These are phyloP conservation scores for Yamadazyma diddensiae DNA, from an alignment of 1,139 yeast genomes.

Conservation along the genomic window DNA sequence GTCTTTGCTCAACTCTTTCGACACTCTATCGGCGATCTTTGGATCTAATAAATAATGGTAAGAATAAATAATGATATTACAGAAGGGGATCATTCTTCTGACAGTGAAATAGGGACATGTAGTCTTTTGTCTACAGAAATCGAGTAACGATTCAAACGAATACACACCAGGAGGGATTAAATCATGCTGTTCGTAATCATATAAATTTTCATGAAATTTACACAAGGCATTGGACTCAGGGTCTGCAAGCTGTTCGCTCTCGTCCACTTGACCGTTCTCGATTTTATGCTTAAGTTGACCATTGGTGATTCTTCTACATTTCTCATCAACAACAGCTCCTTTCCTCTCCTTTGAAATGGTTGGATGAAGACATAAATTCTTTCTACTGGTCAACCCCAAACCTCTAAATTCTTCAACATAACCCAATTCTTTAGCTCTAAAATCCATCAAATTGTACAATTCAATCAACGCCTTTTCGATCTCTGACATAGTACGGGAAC, in stretches of 20 bases:
- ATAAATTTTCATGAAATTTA: constrained; percentile 83
- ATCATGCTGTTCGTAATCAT: constrained; percentile 83
- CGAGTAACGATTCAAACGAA: constrained; percentile 80
- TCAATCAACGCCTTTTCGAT: constrained; percentile 97
- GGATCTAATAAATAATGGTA: constrained; percentile 96
- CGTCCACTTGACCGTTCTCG: constrained; percentile 54
- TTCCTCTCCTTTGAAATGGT: constrained; percentile 81
- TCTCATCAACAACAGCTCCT: constrained; percentile 94
- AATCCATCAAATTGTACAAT: constrained; percentile 83
- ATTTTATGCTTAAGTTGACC: constrained; percentile 76
- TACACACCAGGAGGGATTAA: constrained; percentile 90
- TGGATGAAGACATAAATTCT: constrained; percentile 90
- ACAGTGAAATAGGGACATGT: constrained; percentile 97
- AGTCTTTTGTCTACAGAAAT: constrained; percentile 71
- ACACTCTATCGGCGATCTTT: constrained; percentile 93
- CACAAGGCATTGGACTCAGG: constrained; percentile 45
- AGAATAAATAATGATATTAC: constrained; percentile 92
- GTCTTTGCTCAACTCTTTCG: constrained; percentile 87
- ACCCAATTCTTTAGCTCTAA: constrained; percentile 77
- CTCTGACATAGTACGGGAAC: constrained; percentile 99
- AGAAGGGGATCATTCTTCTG: constrained; percentile 94
- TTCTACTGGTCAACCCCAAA: constrained; percentile 88
- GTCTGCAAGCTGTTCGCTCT: constrained; percentile 44
- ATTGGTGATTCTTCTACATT: constrained; percentile 90
- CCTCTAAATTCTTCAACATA: constrained; percentile 87